Conservation (phyloP, 352 stramenopile genomes). For the Pythium apleroticum region DNA sequence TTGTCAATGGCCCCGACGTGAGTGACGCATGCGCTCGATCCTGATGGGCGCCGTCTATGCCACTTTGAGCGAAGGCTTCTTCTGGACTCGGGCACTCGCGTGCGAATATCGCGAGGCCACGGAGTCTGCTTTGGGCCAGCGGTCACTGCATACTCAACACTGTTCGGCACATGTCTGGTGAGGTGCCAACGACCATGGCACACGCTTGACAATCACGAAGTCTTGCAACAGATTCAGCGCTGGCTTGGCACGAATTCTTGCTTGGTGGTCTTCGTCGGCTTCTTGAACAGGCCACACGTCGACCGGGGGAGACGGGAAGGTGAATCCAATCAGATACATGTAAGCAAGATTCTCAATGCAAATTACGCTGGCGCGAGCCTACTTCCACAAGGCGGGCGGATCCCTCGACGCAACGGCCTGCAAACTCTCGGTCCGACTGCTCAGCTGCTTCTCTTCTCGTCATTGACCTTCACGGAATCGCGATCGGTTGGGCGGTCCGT, state of each 20-base stretch:
- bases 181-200: too few relatives aligned
- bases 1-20: too few relatives aligned
- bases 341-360: conserved; percentile 3
- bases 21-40: too few relatives aligned
- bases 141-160: too few relatives aligned
- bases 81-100: too few relatives aligned
- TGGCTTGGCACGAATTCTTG: not conserved
- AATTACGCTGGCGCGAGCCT: conserved; percentile 2
- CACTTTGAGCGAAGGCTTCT: too few relatives aligned
- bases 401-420: not conserved
- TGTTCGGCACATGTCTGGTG: too few relatives aligned
- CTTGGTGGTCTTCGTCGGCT: not conserved
- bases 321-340: not conserved
- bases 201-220: too few relatives aligned
- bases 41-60: too few relatives aligned
- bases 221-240: not conserved
- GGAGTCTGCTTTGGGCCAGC: too few relatives aligned
- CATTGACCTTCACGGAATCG: conserved; percentile 20
- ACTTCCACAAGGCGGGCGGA: not conserved
- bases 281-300: not conserved
- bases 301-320: not conserved
- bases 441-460: conserved; percentile 14
- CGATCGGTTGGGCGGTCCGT: conserved; percentile 1
- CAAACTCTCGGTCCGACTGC: not conserved
- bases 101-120: too few relatives aligned